Evolutionary conservation across 352 stramenopile species (phyloP), one percentile per base, ranked within the genome.

Genomic region (Phytophthora sansomeana): DNA sequence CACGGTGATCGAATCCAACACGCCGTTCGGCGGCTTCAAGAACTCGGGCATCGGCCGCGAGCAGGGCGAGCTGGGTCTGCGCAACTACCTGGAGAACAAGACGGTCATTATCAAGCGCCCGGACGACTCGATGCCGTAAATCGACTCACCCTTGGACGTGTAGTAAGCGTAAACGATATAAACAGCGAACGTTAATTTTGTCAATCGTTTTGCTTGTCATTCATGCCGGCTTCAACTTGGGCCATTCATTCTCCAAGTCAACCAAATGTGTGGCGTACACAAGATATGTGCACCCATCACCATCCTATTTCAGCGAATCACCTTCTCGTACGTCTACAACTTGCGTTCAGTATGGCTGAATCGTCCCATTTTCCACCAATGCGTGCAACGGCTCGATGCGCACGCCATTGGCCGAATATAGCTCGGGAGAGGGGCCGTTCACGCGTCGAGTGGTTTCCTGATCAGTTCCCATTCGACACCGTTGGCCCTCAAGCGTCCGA

Each of bases 11-110:
- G 92, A 96, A 55, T 69, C 75, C 17, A 84, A 87, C 62, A 93
- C 96, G 58, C 82, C 85, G 16, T 96, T 95, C 55, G 89, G 89
- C 35, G 89, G 89, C 53, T 93, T 85, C 69, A 94, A 95, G 81
- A 80, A 93, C 67, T 93, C 82, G 35, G 89, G 89, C 29, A 63
- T 93, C 33, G 89, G 88, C 51, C 83, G 89, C 21, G 86, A 96
- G 67, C 75, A 85, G 43, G 88, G 88, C 36, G 72, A 94, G 58
- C 69, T 81, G 33, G 84, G 82, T 6, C 80, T 96, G 29, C 59
- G 66, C 43, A 80, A 86, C 64, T 96, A 95, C 71, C 63, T 92
- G 11, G 83, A 95, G 72, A 85, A 87, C 72, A 89, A 89, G 70
- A 87, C 78, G 10, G 78, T 87, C 24, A 87, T 87, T 43, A 85